Base-by-base conservation (phyloP, 371 early-diverging fungal species). In the Syncephalis plumigaleata region DNA sequence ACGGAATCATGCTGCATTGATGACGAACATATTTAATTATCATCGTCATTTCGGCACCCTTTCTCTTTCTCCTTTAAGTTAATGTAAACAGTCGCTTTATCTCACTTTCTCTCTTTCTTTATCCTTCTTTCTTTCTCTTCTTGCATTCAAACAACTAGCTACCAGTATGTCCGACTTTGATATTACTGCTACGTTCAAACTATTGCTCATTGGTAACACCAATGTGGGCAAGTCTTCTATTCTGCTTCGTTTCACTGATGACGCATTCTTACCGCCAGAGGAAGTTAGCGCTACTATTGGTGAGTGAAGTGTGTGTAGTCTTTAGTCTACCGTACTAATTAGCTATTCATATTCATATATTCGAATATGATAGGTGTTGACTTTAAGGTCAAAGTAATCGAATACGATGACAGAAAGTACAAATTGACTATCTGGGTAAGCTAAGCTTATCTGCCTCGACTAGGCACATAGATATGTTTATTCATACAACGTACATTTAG, bases 151-250 rank as follows among this genome's bases (percentile, higher is more conserved):
- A n/a, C n/a, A n/a, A n/a, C n/a, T n/a, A n/a, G 21, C n/a, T 7
- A 16, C 16, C 40, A 21, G n/a, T 40, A 40, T 40, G 40, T 16
- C 16, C 40, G 40, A 25, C 17, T 25, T 16, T 51, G 63, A 63
- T 40, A 57, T 54, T 20, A 58, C 55, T 22, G 57, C 84, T 20
- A 92, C 93, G 3, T 86, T 98, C 61, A 99, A 99, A 58, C 70
- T 98, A 39, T 73, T 98, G 24, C 75, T 99, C 36, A 94, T 99
- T 60, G 99, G 99, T 46, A 97, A 98, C 68, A 88, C 90, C 36
- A 93, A 91, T 42, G 96, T 97, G 9, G 99, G 99, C 43, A 99
- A 99, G 65, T 93, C 94, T 31, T 90, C 88, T 24, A 61, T 99
- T 27, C 74, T 99, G 36, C 70, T 91, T 45, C 79, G 97, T 51